phyloP scores from a whole-genome alignment of 768 basidiomycete genomes.

The Butyriboletus loyo region DNA sequence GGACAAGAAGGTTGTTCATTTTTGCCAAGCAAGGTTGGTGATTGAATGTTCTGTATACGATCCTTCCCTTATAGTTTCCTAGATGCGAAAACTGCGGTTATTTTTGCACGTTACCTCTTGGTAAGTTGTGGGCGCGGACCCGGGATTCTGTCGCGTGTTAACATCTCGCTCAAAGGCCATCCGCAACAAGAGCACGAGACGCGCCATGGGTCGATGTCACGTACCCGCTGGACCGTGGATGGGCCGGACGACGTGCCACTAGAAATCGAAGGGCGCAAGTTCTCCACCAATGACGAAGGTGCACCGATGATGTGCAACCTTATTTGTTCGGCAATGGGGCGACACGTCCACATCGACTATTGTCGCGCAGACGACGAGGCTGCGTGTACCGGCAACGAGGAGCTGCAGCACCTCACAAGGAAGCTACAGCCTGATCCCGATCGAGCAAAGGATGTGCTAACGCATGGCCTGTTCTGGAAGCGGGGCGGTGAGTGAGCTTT shows the following conservation, averaged over 20 bases:
- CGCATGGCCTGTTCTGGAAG: conserved; percentile 55
- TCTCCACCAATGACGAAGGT: conserved; percentile 52
- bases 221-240: conserved; percentile 54
- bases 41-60: neutral
- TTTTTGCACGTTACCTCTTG: conserved; percentile 54
- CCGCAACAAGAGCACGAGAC: conserved; percentile 61
- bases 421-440: conserved; percentile 46
- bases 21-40: conserved; percentile 47
- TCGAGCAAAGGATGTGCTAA: conserved; percentile 50
- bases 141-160: neutral
- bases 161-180: conserved; percentile 40
- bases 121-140: conserved; percentile 27
- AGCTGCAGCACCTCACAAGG: conserved; percentile 45
- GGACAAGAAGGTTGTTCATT: conserved; percentile 47
- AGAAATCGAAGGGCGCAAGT: conserved; percentile 55
- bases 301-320: conserved; percentile 65
- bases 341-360: conserved; percentile 56
- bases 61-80: neutral
- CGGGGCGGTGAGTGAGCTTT: conserved; percentile 43
- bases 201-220: conserved; percentile 61
- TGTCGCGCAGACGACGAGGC: conserved; percentile 42
- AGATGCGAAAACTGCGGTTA: conserved; percentile 59
- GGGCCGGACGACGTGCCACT: conserved; percentile 46
- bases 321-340: conserved; percentile 50
- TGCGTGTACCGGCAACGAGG: conserved; percentile 39